phyloP scores from a whole-genome alignment of 2,329 filamentous ascomycete species.

The Neonectria faginata region DNA sequence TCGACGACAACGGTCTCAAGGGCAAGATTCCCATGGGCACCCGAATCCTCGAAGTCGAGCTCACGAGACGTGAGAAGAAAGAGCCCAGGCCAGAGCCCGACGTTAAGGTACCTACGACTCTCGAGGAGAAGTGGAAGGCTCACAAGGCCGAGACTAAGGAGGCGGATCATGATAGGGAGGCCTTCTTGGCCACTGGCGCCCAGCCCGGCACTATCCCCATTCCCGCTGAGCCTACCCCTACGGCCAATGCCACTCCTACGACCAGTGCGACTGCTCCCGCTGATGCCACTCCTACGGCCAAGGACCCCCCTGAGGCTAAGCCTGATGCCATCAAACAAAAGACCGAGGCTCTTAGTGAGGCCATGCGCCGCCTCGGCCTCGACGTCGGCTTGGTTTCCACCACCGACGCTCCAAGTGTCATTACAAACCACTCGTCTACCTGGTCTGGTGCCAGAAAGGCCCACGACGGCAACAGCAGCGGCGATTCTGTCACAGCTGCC shows the following conservation, averaged over 20 bases:
- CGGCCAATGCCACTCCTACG: constrained; percentile 6
- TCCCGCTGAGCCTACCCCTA: constrained; percentile 12
- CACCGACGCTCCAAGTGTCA: constrained; percentile 28
- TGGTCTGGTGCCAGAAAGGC: constrained; percentile 41
- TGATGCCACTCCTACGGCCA: constrained; percentile 10
- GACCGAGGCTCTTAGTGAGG: constrained; percentile 38
- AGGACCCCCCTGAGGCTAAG: constrained; percentile 25
- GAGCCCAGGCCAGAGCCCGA: constrained; percentile 43
- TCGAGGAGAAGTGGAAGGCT: constrained; percentile 48
- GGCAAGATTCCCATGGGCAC: constrained; percentile 60
- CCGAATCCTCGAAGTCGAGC: constrained; percentile 66
- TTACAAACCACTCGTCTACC: constrained; percentile 41
- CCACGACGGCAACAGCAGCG: constrained; percentile 31
- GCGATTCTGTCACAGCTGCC: constrained; percentile 38
- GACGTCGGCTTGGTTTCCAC: background rate
- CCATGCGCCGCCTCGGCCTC: constrained; percentile 36
- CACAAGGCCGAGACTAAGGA: constrained; percentile 41
- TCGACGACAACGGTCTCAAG: constrained; percentile 58
- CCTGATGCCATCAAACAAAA: constrained; percentile 32
- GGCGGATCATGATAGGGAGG: constrained; percentile 39
- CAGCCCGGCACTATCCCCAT: constrained; percentile 33
- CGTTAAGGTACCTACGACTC: constrained; percentile 33
- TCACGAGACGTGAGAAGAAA: constrained; percentile 62
- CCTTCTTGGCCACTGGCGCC: constrained; percentile 36
- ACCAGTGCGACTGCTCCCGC: background rate